These are phyloP conservation scores for Teratosphaeriaceae sp. DNA, from an alignment of 2,329 filamentous ascomycete genomes.

Conservation along the genomic window DNA sequence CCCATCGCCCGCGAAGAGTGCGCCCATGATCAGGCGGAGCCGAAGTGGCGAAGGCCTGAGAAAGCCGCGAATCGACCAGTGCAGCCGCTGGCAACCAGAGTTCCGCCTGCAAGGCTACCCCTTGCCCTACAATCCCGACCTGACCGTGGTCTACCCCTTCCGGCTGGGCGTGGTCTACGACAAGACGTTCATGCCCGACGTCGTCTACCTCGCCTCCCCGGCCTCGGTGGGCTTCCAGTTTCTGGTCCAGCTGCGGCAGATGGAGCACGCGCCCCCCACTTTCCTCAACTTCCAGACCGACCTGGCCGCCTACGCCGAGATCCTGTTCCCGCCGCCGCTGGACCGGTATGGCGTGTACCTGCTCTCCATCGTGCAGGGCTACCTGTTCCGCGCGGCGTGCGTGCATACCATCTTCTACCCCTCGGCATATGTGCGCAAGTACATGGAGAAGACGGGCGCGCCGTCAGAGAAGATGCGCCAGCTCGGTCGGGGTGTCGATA, in stretches of 20 bases:
- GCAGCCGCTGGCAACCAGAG: slow-evolving; percentile 39
- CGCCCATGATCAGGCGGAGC: slow-evolving; percentile 23
- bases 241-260: slow-evolving; percentile 60
- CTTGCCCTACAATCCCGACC: slow-evolving; percentile 63
- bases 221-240: slow-evolving; percentile 66
- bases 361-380: slow-evolving; percentile 58
- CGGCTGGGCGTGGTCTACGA: slow-evolving; percentile 55
- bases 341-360: slow-evolving; percentile 56
- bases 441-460: slow-evolving; percentile 53
- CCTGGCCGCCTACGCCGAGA: slow-evolving; percentile 60
- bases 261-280: slow-evolving; percentile 50
- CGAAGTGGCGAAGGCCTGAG: slow-evolving; percentile 19
- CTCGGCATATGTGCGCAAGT: slow-evolving; percentile 55
- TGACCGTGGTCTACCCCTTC: slow-evolving; percentile 64
- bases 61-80: slow-evolving; percentile 23
- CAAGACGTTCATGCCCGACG: slow-evolving; percentile 58
- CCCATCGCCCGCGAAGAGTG: slow-evolving; percentile 10
- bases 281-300: slow-evolving; percentile 69
- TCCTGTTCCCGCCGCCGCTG: slow-evolving; percentile 60
- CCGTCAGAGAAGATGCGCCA: slow-evolving; percentile 52
- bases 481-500: slow-evolving; percentile 60
- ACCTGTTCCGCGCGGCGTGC: slow-evolving; percentile 55
- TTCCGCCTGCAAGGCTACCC: slow-evolving; percentile 58
- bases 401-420: slow-evolving; percentile 65
- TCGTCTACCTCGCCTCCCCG: slow-evolving; percentile 64